These are phyloP conservation scores for Fusarium abutilonis DNA, from an alignment of 2,329 filamentous ascomycete genomes.

Conservation along the genomic window DNA sequence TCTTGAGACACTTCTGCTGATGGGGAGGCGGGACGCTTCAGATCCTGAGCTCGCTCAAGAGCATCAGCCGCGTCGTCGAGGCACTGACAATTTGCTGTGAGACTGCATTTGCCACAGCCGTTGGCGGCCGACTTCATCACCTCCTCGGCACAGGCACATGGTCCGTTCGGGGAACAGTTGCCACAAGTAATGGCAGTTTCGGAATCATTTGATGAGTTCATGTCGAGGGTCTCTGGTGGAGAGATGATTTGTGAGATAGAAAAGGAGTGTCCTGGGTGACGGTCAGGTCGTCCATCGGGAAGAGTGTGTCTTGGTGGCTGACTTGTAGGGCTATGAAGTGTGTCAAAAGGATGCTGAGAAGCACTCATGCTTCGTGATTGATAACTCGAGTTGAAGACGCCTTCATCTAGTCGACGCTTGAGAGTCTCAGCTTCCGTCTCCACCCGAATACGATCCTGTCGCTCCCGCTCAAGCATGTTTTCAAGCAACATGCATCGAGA, in stretches of 20 bases:
- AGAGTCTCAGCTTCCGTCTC: slow-evolving; percentile 54
- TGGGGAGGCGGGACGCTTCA: slow-evolving; percentile 63
- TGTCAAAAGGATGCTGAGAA: slow-evolving; percentile 43
- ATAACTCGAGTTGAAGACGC: slow-evolving; percentile 42
- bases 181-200: slow-evolving; percentile 62
- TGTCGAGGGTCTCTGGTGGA: slow-evolving; percentile 57
- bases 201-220: slow-evolving; percentile 43
- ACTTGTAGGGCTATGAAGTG: slow-evolving; percentile 44
- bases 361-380: slow-evolving; percentile 44
- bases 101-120: slow-evolving; percentile 73
- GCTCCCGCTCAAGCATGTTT: slow-evolving; percentile 69
- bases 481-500: slow-evolving; percentile 70
- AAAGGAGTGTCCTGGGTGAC: slow-evolving; percentile 55
- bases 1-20: slow-evolving; percentile 56
- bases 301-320: slow-evolving; percentile 45
- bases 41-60: slow-evolving; percentile 47
- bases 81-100: slow-evolving; percentile 71
- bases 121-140: slow-evolving; percentile 63
- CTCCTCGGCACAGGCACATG: slow-evolving; percentile 69
- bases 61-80: slow-evolving; percentile 68
- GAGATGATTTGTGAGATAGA: slow-evolving; percentile 68
- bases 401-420: slow-evolving; percentile 47
- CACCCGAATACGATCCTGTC: slow-evolving; percentile 57
- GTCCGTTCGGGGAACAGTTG: slow-evolving; percentile 62
- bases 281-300: slow-evolving; percentile 43